These are phyloP conservation scores for Crithidia expoeki DNA, from an alignment of 208 protist species.

Conservation along the genomic window DNA sequence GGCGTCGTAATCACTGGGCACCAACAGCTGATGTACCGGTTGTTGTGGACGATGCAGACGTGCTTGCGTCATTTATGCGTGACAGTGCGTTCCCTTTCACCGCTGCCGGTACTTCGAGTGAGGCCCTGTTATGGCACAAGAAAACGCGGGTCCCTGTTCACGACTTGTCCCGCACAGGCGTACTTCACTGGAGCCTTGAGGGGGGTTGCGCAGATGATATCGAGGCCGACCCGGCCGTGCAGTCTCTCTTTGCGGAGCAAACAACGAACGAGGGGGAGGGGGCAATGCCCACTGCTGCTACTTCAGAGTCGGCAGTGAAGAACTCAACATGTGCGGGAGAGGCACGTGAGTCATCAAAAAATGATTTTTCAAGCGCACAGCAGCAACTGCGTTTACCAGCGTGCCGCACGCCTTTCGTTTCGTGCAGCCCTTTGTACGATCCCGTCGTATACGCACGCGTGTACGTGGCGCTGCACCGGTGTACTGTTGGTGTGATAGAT, in stretches of 20 bases:
- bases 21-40: not conserved
- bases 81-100: slow-evolving; percentile 24
- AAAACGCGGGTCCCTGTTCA: too few species aligned
- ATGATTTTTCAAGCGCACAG: not conserved
- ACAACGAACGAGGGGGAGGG: not conserved
- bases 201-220: not conserved
- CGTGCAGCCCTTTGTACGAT: slow-evolving; percentile 50
- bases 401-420: slow-evolving; percentile 35
- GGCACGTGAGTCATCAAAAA: not conserved
- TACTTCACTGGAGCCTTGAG: slow-evolving; percentile 9
- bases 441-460: slow-evolving; percentile 52
- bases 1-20: slow-evolving; percentile 14
- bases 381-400: not conserved
- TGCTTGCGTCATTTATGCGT: slow-evolving; percentile 31
- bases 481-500: slow-evolving; percentile 62
- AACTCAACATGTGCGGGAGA: not conserved
- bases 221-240: not conserved
- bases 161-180: not conserved
- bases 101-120: not conserved
- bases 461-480: slow-evolving; percentile 71
- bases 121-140: too few species aligned
- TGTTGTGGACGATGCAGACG: slow-evolving; percentile 36
- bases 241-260: slow-evolving; percentile 2
- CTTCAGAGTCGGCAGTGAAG: not conserved
- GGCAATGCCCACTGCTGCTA: not conserved